Base-by-base conservation (phyloP, 371 early-diverging fungal species). In the Mortierella sp. region DNA sequence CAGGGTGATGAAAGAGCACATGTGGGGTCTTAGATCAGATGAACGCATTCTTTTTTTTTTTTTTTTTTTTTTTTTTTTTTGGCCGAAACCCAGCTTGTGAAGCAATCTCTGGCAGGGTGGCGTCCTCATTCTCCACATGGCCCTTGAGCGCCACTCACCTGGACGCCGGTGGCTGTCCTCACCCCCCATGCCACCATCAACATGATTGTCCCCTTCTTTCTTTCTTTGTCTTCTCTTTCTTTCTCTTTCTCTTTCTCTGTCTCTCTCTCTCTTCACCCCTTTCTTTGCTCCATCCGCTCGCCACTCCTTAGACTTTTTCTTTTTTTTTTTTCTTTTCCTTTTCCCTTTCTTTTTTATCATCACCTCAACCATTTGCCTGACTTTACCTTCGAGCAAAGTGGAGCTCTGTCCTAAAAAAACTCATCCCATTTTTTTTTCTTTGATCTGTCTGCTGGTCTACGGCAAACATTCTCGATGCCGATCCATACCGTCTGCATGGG, bases 391-490 rank as follows among this genome's bases (percentile, higher is more conserved):
- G n/a, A n/a, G n/a, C n/a, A n/a, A n/a, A n/a, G n/a, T n/a, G n/a
- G n/a, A n/a, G n/a, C n/a, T n/a, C n/a, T n/a, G n/a, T n/a, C n/a
- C n/a, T n/a, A n/a, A n/a, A n/a, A n/a, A n/a, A n/a, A 37, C 56
- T 53, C 57, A 15, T 16, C 25, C 53, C 21, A 53, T 37, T 37
- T 28, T 18, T 37, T 21, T 37, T 63, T 26, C 25, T 19, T 52
- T 53, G 37, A 52, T 26, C 14, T 23, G 11, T 19, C 23, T 48
- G 29, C 21, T 14, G 6, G 37, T 28, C 37, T 37, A 9, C 9
- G 37, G 11, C 59, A 50, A 53, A 21, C 55, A 57, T 51, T 21
- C 29, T 29, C 48, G 21, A 57, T 12, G n/a, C 68, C 21, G 4
- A 59, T 28, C 23, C 53, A 29, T 57, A 15, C 37, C 50, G n/a